A percentile compares a stretch with the other conserved stretches of the same genome.
These are phyloP conservation scores for Stentor coeruleus DNA, from an alignment of 73 alveolate species.

Conservation along the genomic window DNA sequence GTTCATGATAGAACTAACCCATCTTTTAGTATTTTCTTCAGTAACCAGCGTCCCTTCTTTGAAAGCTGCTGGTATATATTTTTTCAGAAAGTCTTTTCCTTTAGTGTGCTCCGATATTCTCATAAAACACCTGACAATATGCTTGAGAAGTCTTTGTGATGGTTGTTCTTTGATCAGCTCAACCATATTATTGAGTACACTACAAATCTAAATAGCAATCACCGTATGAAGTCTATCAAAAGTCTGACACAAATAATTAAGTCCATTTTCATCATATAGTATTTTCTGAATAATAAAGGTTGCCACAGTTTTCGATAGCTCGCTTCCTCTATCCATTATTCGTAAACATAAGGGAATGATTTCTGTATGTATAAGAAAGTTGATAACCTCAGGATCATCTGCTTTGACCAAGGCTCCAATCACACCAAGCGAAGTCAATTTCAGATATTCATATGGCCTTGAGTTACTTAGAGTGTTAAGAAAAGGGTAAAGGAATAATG, in stretches of 20 bases:
- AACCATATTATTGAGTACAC: slow-evolving; percentile 92
- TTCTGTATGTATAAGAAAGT: slow-evolving; percentile 94
- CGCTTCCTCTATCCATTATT: slow-evolving; percentile 99
- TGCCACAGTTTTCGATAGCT: slow-evolving; percentile 97
- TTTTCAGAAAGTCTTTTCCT: slow-evolving; percentile 73
- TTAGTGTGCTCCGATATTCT: slow-evolving; percentile 84
- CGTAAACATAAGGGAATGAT: slow-evolving; percentile 98
- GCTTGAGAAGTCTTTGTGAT: slow-evolving; percentile 90
- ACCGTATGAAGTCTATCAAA: slow-evolving; percentile 96
- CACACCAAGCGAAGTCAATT: slow-evolving; percentile 98
- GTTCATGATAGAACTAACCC: slow-evolving; percentile 22
- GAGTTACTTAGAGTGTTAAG: slow-evolving; percentile 91
- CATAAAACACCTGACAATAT: slow-evolving; percentile 89
- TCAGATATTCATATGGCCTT: slow-evolving; percentile 96
- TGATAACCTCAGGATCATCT: slow-evolving; percentile 95
- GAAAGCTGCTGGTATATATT: slow-evolving; percentile 33
- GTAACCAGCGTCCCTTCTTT: slow-evolving; percentile 34
- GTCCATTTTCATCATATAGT: slow-evolving; percentile 94
- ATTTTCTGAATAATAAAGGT: slow-evolving; percentile 96
- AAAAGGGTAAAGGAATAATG: slow-evolving; percentile 97
- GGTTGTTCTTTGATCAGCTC: slow-evolving; percentile 68
- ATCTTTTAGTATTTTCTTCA: slow-evolving; percentile 41
- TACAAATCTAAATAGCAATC: too few relatives aligned
- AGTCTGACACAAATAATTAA: slow-evolving; percentile 90
- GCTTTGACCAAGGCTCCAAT: slow-evolving; percentile 99